Evolutionary conservation across 2,329 filamentous ascomycete genomes (phyloP).

Genomic region (Penicillium sclerotiorum): DNA sequence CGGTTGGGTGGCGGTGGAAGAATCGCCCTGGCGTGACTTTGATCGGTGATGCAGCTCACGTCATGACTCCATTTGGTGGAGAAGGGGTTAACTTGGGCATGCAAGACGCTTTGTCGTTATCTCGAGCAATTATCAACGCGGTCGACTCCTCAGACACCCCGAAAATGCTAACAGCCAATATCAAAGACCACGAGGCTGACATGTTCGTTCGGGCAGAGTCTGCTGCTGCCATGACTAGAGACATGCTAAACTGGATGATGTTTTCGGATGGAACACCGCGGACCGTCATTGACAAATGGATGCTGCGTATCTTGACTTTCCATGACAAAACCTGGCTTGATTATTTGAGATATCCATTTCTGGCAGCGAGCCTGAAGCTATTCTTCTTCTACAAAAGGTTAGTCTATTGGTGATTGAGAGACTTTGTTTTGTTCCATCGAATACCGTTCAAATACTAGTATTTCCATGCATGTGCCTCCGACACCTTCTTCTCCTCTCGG

Average conservation of each 20-base stretch:
- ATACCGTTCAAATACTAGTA: background rate
- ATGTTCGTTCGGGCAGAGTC: background rate
- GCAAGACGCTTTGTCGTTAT: constrained; percentile 9
- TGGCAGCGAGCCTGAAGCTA: background rate
- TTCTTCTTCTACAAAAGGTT: constrained; percentile 6
- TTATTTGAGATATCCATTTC: constrained; percentile 1
- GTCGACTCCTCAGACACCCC: background rate
- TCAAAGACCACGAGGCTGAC: constrained; percentile 5
- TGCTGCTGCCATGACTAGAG: constrained; percentile 2
- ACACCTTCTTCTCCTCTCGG: too few relatives aligned
- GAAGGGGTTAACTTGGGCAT: constrained; percentile 25
- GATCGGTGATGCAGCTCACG: constrained; percentile 31
- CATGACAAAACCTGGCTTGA: background rate
- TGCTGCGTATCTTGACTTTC: constrained; percentile 1
- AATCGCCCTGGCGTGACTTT: constrained; percentile 25
- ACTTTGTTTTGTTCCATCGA: background rate
- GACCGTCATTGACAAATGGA: constrained; percentile 6
- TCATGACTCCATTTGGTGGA: constrained; percentile 34
- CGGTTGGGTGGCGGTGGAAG: constrained; percentile 26
- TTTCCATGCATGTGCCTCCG: background rate
- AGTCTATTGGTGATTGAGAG: background rate
- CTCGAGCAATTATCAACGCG: constrained; percentile 1
- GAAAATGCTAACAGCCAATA: background rate
- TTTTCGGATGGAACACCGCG: constrained; percentile 1
- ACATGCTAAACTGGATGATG: constrained; percentile 7